These are phyloP conservation scores for Glarea lozoyensis DNA, from an alignment of 495 filamentous ascomycete species.

Conservation along the genomic window DNA sequence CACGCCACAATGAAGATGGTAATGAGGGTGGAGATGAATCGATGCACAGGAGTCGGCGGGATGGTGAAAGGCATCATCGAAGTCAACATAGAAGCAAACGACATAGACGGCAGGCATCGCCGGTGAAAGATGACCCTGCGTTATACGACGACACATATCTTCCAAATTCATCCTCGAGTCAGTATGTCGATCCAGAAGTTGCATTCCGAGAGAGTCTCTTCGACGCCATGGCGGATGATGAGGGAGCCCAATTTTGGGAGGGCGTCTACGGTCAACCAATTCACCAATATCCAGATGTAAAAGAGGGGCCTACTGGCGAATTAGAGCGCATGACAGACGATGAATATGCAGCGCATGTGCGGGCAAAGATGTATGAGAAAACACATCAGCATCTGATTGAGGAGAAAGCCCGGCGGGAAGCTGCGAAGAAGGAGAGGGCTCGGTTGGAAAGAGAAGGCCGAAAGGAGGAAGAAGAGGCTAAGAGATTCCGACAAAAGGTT, in stretches of 20 bases:
- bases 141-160: conserved; percentile 45
- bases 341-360: conserved; percentile 78
- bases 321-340: conserved; percentile 86
- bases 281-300: conserved; percentile 46
- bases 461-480: conserved; percentile 39
- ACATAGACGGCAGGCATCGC: conserved; percentile 23
- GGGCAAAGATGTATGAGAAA: conserved; percentile 87
- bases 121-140: conserved; percentile 25
- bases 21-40: conserved; percentile 21
- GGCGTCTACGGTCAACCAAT: conserved; percentile 91
- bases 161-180: conserved; percentile 28
- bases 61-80: conserved; percentile 24
- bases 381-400: conserved; percentile 59
- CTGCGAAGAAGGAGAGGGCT: conserved; percentile 30
- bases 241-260: conserved; percentile 93
- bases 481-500: conserved; percentile 27
- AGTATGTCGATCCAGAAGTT: conserved; percentile 44
- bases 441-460: conserved; percentile 30
- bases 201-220: conserved; percentile 96
- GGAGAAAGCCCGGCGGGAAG: conserved; percentile 36
- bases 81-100: conserved; percentile 27
- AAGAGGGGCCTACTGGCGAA: conserved; percentile 38
- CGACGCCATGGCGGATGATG: conserved; percentile 97
- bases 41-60: not conserved
- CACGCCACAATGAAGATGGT: conserved; percentile 16